These are phyloP conservation scores for Acaromyces ingoldii DNA, from an alignment of 1,284 basidiomycete genomes.

Conservation along the genomic window DNA sequence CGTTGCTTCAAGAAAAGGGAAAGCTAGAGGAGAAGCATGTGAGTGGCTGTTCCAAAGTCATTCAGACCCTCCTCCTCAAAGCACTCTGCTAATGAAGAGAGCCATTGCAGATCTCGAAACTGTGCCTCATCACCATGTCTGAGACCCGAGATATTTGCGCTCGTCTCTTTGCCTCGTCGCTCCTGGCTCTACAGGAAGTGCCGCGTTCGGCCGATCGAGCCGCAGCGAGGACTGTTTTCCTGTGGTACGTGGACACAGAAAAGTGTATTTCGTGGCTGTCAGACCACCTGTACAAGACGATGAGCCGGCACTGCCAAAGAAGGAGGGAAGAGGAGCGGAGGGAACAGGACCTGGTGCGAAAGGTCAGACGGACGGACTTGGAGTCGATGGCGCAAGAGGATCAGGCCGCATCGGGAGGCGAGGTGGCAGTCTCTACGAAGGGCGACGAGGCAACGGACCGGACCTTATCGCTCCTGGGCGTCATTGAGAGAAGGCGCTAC, in stretches of 20 bases:
- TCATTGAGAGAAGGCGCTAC: too few relatives aligned
- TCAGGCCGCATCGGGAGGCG: too few relatives aligned
- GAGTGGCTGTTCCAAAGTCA: background rate
- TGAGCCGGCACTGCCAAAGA: constrained; percentile 28
- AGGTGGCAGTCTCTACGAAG: too few relatives aligned
- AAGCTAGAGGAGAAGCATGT: constrained; percentile 88
- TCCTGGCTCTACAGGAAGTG: constrained; percentile 46
- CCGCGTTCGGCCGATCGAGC: constrained; percentile 44
- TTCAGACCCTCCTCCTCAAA: background rate
- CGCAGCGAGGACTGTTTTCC: constrained; percentile 45
- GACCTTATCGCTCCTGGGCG: too few relatives aligned
- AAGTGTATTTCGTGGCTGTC: constrained; percentile 43
- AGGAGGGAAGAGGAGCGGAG: constrained; percentile 35
- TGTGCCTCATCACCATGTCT: constrained; percentile 83
- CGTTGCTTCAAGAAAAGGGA: constrained; percentile 76
- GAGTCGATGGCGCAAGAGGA: too few relatives aligned
- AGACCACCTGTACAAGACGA: constrained; percentile 43
- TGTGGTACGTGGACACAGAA: constrained; percentile 46
- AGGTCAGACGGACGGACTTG: too few relatives aligned
- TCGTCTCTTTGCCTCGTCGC: constrained; percentile 57
- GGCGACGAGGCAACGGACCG: too few relatives aligned
- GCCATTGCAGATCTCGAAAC: constrained; percentile 81
- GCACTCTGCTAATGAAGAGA: too few relatives aligned
- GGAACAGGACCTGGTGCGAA: constrained; percentile 29
- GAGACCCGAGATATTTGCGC: constrained; percentile 77